Conservation (phyloP, 129 eudicot species). For the Flaveria bidentis region DNA sequence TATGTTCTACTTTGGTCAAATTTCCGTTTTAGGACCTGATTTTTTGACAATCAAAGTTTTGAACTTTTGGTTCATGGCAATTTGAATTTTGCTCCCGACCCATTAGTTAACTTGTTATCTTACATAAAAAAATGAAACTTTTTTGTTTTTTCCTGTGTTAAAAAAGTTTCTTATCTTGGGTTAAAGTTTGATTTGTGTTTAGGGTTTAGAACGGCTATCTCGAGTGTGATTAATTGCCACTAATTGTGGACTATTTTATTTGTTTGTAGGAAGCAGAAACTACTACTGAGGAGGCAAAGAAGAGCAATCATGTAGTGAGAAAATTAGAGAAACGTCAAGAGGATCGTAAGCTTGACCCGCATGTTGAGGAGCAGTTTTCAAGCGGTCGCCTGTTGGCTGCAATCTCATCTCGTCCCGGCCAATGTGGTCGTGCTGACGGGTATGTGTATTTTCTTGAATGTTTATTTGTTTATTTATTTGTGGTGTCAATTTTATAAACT, state of each 20-base stretch:
- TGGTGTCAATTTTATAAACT: neutral
- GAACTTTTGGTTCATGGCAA: neutral
- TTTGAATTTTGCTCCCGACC: neutral
- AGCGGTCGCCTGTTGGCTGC: constrained; percentile 75
- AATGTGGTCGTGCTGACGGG: constrained; percentile 85
- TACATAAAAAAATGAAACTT: neutral
- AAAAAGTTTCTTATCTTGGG: neutral
- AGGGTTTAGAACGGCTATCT: neutral
- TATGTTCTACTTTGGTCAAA: too few species aligned
- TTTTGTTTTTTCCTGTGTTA: neutral
- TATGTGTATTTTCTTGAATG: constrained; percentile 13
- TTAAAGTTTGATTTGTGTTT: neutral
- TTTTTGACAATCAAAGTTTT: neutral
- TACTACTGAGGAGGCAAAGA: constrained; percentile 61
- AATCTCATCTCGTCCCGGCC: constrained; percentile 81
- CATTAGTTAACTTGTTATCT: neutral
- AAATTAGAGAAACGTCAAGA: constrained; percentile 67
- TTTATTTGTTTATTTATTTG: too few species aligned
- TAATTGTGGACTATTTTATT: neutral
- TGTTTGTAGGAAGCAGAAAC: constrained; percentile 50
- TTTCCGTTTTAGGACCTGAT: neutral
- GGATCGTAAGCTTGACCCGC: constrained; percentile 60
- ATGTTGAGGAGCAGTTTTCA: constrained; percentile 72
- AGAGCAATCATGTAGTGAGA: constrained; percentile 71
- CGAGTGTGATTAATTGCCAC: neutral